These are phyloP conservation scores for Globisporangium spinosum DNA, from an alignment of 352 stramenopile genomes.

Conservation along the genomic window DNA sequence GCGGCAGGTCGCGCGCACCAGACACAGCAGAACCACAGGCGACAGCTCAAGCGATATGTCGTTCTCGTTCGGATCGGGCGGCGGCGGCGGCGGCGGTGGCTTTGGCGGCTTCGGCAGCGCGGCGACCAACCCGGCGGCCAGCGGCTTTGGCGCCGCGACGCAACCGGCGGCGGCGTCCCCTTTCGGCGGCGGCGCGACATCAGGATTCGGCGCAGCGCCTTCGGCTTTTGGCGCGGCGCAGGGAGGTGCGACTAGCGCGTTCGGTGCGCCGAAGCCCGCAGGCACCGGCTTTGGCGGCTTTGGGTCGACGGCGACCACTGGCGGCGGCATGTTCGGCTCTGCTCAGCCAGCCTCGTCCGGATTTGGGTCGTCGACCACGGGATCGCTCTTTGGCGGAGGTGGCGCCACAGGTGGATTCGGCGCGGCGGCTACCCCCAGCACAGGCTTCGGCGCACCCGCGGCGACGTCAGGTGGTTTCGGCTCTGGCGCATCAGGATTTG, in stretches of 20 bases:
- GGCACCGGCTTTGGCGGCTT: constrained; percentile 46
- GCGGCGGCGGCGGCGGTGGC: constrained; percentile 28
- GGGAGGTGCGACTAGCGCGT: constrained; percentile 30
- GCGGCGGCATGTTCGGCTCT: constrained; percentile 28
- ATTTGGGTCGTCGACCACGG: constrained; percentile 28
- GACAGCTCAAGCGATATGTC: constrained; percentile 29
- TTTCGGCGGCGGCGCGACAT: constrained; percentile 38
- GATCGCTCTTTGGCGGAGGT: constrained; percentile 23
- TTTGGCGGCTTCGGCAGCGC: constrained; percentile 39
- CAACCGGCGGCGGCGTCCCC: constrained; percentile 40
- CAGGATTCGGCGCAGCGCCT: constrained; percentile 22
- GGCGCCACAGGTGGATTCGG: constrained; percentile 15
- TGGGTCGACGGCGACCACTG: constrained; percentile 24
- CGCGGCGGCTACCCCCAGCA: constrained; percentile 7
- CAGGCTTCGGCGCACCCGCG: constrained; percentile 16
- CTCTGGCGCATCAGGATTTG: constrained; percentile 33
- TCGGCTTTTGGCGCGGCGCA: constrained; percentile 38
- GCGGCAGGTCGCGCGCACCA: too few species aligned
- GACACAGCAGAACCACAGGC: neutral
- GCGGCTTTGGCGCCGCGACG: constrained; percentile 27
- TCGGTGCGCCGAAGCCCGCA: constrained; percentile 28
- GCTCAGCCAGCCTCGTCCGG: constrained; percentile 26
- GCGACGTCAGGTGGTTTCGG: constrained; percentile 13
- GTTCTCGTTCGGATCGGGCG: constrained; percentile 47
- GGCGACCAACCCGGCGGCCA: constrained; percentile 23